Conservation (phyloP, 257 asterid genomes). For the Jacaranda mimosifolia region DNA sequence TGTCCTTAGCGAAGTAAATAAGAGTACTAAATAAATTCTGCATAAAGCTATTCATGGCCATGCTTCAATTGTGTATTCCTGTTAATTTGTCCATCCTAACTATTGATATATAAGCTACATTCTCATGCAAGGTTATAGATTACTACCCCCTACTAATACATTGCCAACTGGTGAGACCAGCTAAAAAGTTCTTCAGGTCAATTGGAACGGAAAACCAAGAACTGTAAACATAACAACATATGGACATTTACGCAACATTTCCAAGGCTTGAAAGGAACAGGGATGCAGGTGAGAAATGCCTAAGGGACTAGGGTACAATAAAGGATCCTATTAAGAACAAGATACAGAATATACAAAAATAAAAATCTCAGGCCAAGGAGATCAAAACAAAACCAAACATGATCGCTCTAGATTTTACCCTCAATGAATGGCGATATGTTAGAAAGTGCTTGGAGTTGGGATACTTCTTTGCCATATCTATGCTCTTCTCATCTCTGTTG, state of each 20-base stretch:
- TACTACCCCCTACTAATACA: background rate
- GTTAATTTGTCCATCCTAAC: background rate
- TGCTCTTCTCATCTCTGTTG: constrained; percentile 88
- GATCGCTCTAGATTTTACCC: constrained; percentile 60
- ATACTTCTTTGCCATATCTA: constrained; percentile 79
- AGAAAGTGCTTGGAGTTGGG: constrained; percentile 97
- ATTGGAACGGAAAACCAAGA: constrained; percentile 5
- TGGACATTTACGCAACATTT: constrained; percentile 4
- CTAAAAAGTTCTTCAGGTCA: background rate
- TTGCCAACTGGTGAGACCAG: background rate
- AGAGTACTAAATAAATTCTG: background rate
- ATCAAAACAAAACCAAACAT: constrained; percentile 11
- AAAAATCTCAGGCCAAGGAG: background rate
- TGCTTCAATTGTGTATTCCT: background rate
- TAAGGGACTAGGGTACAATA: constrained; percentile 5
- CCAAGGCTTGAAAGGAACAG: constrained; percentile 10
- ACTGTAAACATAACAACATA: background rate
- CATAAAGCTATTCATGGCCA: background rate
- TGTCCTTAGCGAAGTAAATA: background rate
- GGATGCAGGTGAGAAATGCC: constrained; percentile 20
- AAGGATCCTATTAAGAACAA: constrained; percentile 1
- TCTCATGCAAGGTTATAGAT: background rate
- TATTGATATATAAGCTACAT: background rate
- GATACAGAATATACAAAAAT: background rate
- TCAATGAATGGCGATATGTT: constrained; percentile 89